These are phyloP conservation scores for Venturiaceae sp. DNA, from an alignment of 2,329 filamentous ascomycete species.

Conservation along the genomic window DNA sequence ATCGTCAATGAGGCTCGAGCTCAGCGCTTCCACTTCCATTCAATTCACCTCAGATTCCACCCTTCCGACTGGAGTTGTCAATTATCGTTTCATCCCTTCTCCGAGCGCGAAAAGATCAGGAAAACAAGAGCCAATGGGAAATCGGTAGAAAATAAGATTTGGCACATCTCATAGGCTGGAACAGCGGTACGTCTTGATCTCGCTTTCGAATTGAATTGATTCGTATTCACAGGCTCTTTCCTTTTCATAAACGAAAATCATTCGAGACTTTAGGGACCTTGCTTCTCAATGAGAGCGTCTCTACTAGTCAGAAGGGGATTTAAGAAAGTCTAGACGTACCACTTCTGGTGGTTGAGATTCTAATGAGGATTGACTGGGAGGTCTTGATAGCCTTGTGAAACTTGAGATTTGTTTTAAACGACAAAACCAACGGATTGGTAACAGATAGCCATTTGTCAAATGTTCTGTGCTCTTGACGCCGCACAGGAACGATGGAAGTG, in stretches of 20 bases:
- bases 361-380: background rate
- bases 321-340: background rate
- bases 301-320: background rate
- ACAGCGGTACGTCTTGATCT: background rate
- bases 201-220: background rate
- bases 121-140: background rate
- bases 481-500: background rate
- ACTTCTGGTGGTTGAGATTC: background rate
- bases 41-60: background rate
- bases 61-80: background rate
- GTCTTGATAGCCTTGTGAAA: background rate
- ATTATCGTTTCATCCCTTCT: background rate
- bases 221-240: background rate
- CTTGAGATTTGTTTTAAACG: background rate
- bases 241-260: background rate
- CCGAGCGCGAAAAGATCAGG: background rate
- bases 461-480: background rate
- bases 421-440: background rate
- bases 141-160: background rate
- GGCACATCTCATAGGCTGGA: background rate
- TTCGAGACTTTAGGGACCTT: background rate
- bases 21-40: background rate
- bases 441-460: background rate
- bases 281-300: background rate
- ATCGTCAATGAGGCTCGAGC: background rate